phyloP scores from a whole-genome alignment of 225 moss, liverwort and hornwort species.

The Bryum argenteum region DNA sequence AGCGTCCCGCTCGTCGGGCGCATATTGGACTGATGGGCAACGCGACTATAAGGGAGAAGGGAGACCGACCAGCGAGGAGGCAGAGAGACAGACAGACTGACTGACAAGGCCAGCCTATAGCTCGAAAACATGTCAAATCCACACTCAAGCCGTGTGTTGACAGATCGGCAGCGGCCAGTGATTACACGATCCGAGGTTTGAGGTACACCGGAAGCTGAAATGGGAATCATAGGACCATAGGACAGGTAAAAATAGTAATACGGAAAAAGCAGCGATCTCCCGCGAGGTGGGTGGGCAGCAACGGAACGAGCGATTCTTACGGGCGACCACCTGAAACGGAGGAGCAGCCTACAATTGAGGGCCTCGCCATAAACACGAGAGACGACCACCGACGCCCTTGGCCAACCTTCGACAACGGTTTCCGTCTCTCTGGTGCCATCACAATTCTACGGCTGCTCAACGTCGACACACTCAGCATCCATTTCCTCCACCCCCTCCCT shows the following conservation, averaged over 20 bases:
- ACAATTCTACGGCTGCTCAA: no score
- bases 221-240: no score
- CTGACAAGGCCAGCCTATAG: no score
- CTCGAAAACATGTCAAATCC: not conserved
- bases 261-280: not conserved
- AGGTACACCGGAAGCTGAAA: not conserved
- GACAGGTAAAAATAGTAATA: not conserved
- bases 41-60: not conserved
- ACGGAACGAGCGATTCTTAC: slow-evolving; percentile 20
- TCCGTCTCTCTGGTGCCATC: not conserved
- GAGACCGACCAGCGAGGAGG: not conserved
- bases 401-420: not conserved
- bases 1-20: not conserved
- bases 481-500: no score
- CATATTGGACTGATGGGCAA: not conserved
- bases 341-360: not conserved
- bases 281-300: not conserved
- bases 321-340: not conserved
- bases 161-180: not conserved
- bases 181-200: slow-evolving; percentile 20
- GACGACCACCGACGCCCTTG: slow-evolving; percentile 8
- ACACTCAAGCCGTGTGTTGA: not conserved
- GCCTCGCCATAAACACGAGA: not conserved
- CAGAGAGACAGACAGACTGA: not conserved
- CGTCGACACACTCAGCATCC: no score